A percentile compares a stretch with the other conserved stretches of the same genome.
Evolutionary conservation across 371 early-diverging fungal species (phyloP).

Genomic region (Dichotomocladium elegans): DNA sequence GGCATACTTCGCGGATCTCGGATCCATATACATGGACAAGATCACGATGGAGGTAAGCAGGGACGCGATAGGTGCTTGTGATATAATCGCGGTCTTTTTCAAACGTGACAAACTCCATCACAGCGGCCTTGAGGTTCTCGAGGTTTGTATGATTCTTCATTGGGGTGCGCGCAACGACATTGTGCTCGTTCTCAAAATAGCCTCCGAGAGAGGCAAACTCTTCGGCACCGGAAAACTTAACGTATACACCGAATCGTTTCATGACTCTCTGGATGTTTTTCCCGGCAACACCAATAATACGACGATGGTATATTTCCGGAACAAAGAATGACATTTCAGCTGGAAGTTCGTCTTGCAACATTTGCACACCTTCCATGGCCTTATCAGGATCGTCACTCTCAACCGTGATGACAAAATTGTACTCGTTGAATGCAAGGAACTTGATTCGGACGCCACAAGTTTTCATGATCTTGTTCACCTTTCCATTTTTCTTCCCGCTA

Average conservation of each 20-base stretch:
- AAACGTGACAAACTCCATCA: slow-evolving; percentile 59
- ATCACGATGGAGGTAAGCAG: slow-evolving; percentile 26
- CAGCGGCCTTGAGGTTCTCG: slow-evolving; percentile 51
- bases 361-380: slow-evolving; percentile 52
- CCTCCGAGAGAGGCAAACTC: slow-evolving; percentile 67
- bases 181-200: slow-evolving; percentile 68
- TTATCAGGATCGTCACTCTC: slow-evolving; percentile 36
- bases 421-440: slow-evolving; percentile 51
- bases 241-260: slow-evolving; percentile 87
- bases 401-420: slow-evolving; percentile 69
- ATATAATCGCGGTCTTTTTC: slow-evolving; percentile 41
- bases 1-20: slow-evolving; percentile 4
- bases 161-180: slow-evolving; percentile 78
- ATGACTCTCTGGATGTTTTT: slow-evolving; percentile 88
- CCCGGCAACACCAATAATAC: slow-evolving; percentile 87
- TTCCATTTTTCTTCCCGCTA: slow-evolving; percentile 88
- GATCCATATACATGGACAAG: slow-evolving; percentile 22
- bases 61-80: slow-evolving; percentile 21
- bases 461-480: slow-evolving; percentile 82
- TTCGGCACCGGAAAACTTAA: slow-evolving; percentile 78
- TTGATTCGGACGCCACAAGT: slow-evolving; percentile 51
- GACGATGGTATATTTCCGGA: slow-evolving; percentile 80
- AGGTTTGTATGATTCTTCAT: slow-evolving; percentile 64
- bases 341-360: slow-evolving; percentile 73
- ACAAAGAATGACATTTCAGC: slow-evolving; percentile 77